Percentiles rank a stretch among this genome's conserved stretches.
phyloP scores from a whole-genome alignment of 2,329 filamentous ascomycete genomes.

The Apiospora pterosperma region DNA sequence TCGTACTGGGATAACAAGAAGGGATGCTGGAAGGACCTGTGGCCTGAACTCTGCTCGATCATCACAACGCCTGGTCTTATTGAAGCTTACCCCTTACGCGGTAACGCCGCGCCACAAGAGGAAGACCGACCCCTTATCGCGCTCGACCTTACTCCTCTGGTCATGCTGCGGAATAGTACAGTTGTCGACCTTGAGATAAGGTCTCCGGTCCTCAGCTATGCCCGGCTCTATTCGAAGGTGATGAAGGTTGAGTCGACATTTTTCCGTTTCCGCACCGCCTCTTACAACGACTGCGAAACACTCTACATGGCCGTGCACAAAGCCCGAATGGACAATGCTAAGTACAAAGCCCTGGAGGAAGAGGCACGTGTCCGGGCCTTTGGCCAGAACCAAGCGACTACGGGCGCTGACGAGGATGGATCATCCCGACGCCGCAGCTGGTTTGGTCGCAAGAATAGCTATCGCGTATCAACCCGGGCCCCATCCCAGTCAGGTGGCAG shows the following conservation, averaged over 20 bases:
- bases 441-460: slow-evolving; percentile 63
- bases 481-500: slow-evolving; percentile 68
- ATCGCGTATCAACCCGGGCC: slow-evolving; percentile 59
- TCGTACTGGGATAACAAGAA: slow-evolving; percentile 61
- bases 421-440: slow-evolving; percentile 50
- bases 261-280: slow-evolving; percentile 85
- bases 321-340: slow-evolving; percentile 86
- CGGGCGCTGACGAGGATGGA: slow-evolving; percentile 33
- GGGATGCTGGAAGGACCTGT: slow-evolving; percentile 58
- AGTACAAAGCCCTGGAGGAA: slow-evolving; percentile 69
- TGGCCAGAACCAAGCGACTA: slow-evolving; percentile 50
- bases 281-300: slow-evolving; percentile 71
- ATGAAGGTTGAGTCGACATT: slow-evolving; percentile 63
- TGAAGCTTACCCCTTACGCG: slow-evolving; percentile 49
- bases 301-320: slow-evolving; percentile 86
- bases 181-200: slow-evolving; percentile 91
- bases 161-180: slow-evolving; percentile 86
- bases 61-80: slow-evolving; percentile 56
- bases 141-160: slow-evolving; percentile 85
- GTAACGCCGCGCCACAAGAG: slow-evolving; percentile 31
- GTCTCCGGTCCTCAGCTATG: slow-evolving; percentile 68
- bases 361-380: slow-evolving; percentile 70
- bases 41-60: slow-evolving; percentile 49
- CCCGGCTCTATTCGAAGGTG: slow-evolving; percentile 60
- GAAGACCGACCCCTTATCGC: slow-evolving; percentile 52